These are phyloP conservation scores for Dictyostelium capitatum DNA, from an alignment of 78 protist species.

Conservation along the genomic window DNA sequence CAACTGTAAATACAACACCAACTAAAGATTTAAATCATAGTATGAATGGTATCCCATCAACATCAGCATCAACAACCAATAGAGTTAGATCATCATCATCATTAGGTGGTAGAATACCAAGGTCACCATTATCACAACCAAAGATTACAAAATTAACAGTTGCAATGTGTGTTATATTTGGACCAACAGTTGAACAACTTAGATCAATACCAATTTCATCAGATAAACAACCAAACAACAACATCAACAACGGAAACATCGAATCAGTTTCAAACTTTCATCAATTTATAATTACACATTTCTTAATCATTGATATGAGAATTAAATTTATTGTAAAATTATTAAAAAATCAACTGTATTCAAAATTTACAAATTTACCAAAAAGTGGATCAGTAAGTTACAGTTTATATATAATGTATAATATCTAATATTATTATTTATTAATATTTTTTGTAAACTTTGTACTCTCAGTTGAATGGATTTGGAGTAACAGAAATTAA, in stretches of 20 bases:
- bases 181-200: slow-evolving; percentile 35
- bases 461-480: not conserved
- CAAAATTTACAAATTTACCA: slow-evolving; percentile 30
- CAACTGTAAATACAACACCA: not conserved
- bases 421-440: not conserved
- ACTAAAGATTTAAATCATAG: not conserved
- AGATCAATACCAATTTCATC: slow-evolving; percentile 8
- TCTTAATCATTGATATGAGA: slow-evolving; percentile 50
- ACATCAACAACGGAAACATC: slow-evolving; percentile 19
- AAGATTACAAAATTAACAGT: slow-evolving; percentile 49
- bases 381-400: slow-evolving; percentile 54
- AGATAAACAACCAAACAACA: not conserved
- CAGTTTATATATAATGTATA: not conserved
- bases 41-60: not conserved
- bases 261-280: slow-evolving; percentile 57
- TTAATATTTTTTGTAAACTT: not conserved
- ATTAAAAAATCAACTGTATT: slow-evolving; percentile 64
- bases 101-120: slow-evolving; percentile 25
- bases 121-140: slow-evolving; percentile 29
- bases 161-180: slow-evolving; percentile 71
- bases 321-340: slow-evolving; percentile 56
- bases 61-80: not conserved
- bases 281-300: slow-evolving; percentile 75
- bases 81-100: slow-evolving; percentile 38
- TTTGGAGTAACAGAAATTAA: slow-evolving; percentile 43